Conservation (phyloP, 2,329 filamentous ascomycete species). For the Tetracladium maxilliforme region DNA sequence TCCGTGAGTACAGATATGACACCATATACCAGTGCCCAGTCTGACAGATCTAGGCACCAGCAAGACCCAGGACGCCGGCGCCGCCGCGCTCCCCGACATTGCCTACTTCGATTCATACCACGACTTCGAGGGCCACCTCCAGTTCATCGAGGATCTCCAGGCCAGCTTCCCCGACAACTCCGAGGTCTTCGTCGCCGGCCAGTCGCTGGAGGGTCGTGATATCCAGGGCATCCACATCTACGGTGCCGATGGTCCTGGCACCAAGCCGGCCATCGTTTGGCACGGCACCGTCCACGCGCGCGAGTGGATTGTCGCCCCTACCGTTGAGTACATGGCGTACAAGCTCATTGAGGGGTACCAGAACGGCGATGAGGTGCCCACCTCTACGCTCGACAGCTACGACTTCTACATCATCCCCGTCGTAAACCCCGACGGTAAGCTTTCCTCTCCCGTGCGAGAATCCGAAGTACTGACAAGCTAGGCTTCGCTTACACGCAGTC, state of each 20-base stretch:
- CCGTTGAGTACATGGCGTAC: constrained; percentile 34
- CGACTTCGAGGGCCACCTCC: constrained; percentile 32
- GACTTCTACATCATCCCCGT: constrained; percentile 53
- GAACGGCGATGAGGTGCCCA: constrained; percentile 19
- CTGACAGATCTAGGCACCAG: too few relatives aligned
- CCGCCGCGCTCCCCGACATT: constrained; percentile 12
- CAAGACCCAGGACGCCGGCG: constrained; percentile 3
- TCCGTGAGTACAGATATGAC: constrained; percentile 2
- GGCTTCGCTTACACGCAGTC: constrained; percentile 45
- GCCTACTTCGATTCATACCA: constrained; percentile 40
- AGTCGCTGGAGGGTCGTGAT: constrained; percentile 26
- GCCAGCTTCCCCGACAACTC: constrained; percentile 27
- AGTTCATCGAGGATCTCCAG: constrained; percentile 30
- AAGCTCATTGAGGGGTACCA: constrained; percentile 30
- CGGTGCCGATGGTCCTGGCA: constrained; percentile 24
- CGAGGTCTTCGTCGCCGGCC: constrained; percentile 31
- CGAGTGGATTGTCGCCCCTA: constrained; percentile 32
- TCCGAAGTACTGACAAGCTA: constrained; percentile 8
- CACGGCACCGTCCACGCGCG: constrained; percentile 44
- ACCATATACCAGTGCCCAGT: constrained; percentile 2
- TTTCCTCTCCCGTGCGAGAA: neutral
- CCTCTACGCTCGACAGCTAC: constrained; percentile 38
- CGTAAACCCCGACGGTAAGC: constrained; percentile 43
- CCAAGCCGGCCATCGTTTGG: constrained; percentile 36
- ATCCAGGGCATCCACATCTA: constrained; percentile 36